Percentiles rank a stretch among this genome's conserved stretches.
These are phyloP conservation scores for Linum trigynum DNA, from an alignment of 345 rosid genomes.

Conservation along the genomic window DNA sequence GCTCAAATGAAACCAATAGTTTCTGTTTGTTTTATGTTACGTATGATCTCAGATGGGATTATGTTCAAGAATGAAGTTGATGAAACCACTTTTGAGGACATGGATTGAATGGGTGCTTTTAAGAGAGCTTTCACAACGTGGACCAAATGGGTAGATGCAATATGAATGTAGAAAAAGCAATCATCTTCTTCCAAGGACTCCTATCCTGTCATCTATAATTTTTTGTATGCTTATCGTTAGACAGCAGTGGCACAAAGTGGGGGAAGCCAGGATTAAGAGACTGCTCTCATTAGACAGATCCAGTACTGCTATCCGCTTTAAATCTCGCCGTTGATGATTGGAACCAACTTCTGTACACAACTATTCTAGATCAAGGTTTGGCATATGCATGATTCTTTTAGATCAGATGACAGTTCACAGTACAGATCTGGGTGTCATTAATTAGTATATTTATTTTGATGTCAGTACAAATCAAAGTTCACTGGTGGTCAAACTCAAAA, in stretches of 20 bases:
- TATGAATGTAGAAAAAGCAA: conserved; percentile 11
- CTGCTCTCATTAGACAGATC: conserved; percentile 35
- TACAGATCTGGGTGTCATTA: no score
- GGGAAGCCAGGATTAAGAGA: conserved; percentile 33
- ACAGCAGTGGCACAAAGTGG: conserved; percentile 21
- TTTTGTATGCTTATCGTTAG: conserved; percentile 14
- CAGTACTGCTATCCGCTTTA: conserved; percentile 22
- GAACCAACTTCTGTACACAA: no score
- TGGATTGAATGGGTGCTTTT: conserved; percentile 57
- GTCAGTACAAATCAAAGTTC: no score
- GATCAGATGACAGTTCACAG: no score
- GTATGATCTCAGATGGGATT: conserved; percentile 63
- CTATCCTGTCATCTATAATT: background rate
- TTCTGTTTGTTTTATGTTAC: background rate
- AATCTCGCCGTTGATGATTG: no score
- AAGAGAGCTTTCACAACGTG: conserved; percentile 37
- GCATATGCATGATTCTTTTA: no score
- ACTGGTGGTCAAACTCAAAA: no score
- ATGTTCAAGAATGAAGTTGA: conserved; percentile 33
- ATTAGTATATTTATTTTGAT: no score
- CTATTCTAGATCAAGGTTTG: no score
- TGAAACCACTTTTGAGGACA: conserved; percentile 1
- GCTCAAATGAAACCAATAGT: background rate
- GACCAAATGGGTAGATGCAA: conserved; percentile 28
- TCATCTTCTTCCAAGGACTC: conserved; percentile 32